Evolutionary conservation across 176 grass and related monocot genomes (phyloP).

Genomic region (Rhynchospora pubera): DNA sequence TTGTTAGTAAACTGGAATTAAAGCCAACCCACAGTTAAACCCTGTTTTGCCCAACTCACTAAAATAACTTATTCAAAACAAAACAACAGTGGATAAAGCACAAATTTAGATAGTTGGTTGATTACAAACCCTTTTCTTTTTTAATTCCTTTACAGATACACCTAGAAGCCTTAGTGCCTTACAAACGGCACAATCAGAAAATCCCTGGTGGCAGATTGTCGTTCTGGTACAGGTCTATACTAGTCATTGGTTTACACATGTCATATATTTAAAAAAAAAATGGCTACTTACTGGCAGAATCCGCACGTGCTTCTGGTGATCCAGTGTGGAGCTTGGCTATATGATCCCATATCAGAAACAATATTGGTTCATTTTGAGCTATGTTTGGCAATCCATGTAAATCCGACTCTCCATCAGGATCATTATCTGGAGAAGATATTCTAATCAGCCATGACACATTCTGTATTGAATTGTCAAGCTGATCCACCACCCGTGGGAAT

Average conservation of each 20-base stretch:
- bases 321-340: conserved; percentile 57
- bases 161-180: not conserved
- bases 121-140: not conserved
- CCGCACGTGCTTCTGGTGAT: conserved; percentile 44
- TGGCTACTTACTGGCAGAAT: conserved; percentile 37
- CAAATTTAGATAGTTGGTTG: not conserved
- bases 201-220: not conserved
- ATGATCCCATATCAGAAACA: conserved; percentile 76
- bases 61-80: not conserved
- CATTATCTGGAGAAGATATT: conserved; percentile 39
- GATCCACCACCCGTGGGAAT: conserved; percentile 37
- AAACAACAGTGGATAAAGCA: not conserved
- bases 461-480: conserved; percentile 69
- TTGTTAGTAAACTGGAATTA: not conserved
- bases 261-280: not conserved
- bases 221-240: not conserved
- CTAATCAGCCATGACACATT: conserved; percentile 81
- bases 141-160: not conserved
- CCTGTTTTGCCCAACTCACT: not conserved
- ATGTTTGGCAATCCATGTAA: conserved; percentile 61
- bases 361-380: conserved; percentile 66
- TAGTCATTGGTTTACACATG: not conserved
- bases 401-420: conserved; percentile 34
- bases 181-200: not conserved
- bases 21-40: not conserved